Evolutionary conservation across 768 basidiomycete species (phyloP).

Genomic region (Boletus sensibilis): DNA sequence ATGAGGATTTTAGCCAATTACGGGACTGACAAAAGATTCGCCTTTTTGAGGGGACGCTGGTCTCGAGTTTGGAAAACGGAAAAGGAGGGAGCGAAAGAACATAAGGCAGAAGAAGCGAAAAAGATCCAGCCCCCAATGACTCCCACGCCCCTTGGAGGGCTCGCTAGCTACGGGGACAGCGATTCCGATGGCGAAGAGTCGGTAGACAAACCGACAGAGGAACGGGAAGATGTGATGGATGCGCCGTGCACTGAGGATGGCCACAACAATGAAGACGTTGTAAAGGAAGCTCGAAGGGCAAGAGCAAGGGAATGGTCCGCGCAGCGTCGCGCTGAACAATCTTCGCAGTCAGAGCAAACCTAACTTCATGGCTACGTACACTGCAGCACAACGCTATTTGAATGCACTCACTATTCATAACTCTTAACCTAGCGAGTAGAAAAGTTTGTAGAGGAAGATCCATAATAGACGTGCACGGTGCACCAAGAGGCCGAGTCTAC

Average conservation of each 20-base stretch:
- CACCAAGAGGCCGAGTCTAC: neutral
- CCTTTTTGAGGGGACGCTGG: slow-evolving; percentile 81
- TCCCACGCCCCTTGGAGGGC: slow-evolving; percentile 42
- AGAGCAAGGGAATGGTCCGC: slow-evolving; percentile 60
- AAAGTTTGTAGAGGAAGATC: neutral
- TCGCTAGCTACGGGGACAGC: slow-evolving; percentile 62
- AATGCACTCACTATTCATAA: neutral
- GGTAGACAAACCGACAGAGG: slow-evolving; percentile 22
- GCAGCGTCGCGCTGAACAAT: slow-evolving; percentile 40
- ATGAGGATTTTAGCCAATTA: slow-evolving; percentile 89
- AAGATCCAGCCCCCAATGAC: slow-evolving; percentile 9
- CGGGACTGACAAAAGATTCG: slow-evolving; percentile 73
- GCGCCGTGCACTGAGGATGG: neutral
- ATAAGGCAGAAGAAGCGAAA: slow-evolving; percentile 24
- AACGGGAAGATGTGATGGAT: neutral
- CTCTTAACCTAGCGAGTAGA: too few species aligned
- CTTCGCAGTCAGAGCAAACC: slow-evolving; percentile 5
- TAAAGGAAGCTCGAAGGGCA: slow-evolving; percentile 47
- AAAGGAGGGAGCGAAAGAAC: slow-evolving; percentile 46
- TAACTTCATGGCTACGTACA: neutral
- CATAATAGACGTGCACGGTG: neutral
- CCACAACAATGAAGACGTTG: slow-evolving; percentile 18
- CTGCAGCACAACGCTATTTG: neutral
- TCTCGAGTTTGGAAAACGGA: slow-evolving; percentile 56
- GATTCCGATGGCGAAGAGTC: slow-evolving; percentile 41